These are phyloP conservation scores for Solanum piurae DNA, from an alignment of 257 asterid genomes.

Conservation along the genomic window DNA sequence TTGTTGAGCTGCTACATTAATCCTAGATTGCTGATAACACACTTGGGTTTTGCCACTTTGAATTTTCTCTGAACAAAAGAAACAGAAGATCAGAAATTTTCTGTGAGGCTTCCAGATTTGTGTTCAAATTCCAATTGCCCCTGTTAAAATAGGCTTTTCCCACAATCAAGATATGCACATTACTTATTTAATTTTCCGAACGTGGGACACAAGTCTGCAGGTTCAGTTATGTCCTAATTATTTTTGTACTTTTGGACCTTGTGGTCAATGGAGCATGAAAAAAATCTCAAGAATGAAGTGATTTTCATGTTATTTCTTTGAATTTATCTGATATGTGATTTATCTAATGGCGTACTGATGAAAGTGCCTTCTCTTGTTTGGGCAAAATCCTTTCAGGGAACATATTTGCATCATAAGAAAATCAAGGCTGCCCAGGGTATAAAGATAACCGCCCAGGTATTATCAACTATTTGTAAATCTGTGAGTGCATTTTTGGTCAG, in stretches of 20 bases:
- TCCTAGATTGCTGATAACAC: background rate
- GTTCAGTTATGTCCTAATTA: background rate
- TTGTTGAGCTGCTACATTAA: background rate
- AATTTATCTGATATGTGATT: background rate
- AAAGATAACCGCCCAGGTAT: slow-evolving; percentile 93
- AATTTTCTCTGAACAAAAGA: background rate
- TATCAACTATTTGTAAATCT: background rate
- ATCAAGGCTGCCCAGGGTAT: slow-evolving; percentile 98
- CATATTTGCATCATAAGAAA: slow-evolving; percentile 82
- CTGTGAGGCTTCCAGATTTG: background rate
- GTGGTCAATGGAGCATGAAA: background rate
- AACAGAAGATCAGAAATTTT: background rate
- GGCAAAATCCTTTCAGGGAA: slow-evolving; percentile 42
- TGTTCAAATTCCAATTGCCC: background rate
- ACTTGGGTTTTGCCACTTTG: background rate
- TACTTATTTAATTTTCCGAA: background rate
- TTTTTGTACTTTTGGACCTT: background rate
- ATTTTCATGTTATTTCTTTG: background rate
- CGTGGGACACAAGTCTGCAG: background rate
- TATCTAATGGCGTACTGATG: background rate
- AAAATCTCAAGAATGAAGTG: background rate
- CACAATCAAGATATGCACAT: background rate
- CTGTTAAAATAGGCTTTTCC: background rate
- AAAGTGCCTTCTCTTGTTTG: background rate
- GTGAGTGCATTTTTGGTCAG: background rate